Evolutionary conservation across 1,284 basidiomycete genomes (phyloP).

Genomic region (Pseudozyma thailandica): DNA sequence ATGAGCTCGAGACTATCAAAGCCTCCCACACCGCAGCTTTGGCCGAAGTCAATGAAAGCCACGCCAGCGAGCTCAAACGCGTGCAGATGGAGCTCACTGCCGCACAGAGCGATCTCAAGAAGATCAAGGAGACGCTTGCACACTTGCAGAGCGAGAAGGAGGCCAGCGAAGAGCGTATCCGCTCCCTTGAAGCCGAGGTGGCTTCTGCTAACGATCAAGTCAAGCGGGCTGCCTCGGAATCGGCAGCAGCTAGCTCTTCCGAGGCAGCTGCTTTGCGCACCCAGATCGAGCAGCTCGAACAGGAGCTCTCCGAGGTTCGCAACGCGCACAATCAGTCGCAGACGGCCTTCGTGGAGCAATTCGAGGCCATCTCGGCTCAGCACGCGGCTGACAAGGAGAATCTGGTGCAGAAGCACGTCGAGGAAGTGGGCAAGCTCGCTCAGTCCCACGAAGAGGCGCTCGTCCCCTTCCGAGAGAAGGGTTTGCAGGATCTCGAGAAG

Average conservation of each 20-base stretch:
- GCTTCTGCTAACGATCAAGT: slow-evolving; percentile 27
- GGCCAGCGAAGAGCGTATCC: slow-evolving; percentile 24
- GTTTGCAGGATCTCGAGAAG: slow-evolving; percentile 33
- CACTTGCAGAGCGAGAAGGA: slow-evolving; percentile 39
- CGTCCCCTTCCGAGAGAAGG: slow-evolving; percentile 35
- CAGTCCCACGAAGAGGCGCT: slow-evolving; percentile 33
- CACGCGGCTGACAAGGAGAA: slow-evolving; percentile 37
- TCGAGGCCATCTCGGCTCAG: slow-evolving; percentile 34
- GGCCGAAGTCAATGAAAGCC: slow-evolving; percentile 25
- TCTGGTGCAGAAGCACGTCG: slow-evolving; percentile 45
- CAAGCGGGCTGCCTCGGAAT: slow-evolving; percentile 35
- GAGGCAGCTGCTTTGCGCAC: slow-evolving; percentile 31
- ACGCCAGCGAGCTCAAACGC: slow-evolving; percentile 30
- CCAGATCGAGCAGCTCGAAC: slow-evolving; percentile 33
- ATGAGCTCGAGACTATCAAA: slow-evolving; percentile 39
- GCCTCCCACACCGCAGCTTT: slow-evolving; percentile 29
- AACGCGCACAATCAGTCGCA: slow-evolving; percentile 46
- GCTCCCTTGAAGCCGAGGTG: slow-evolving; percentile 37
- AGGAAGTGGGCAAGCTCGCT: slow-evolving; percentile 31
- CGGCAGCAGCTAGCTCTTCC: slow-evolving; percentile 21
- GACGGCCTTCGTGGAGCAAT: slow-evolving; percentile 48
- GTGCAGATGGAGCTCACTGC: slow-evolving; percentile 47
- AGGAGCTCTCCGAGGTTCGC: slow-evolving; percentile 40
- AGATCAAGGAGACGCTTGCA: slow-evolving; percentile 35
- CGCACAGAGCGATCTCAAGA: slow-evolving; percentile 45